phyloP scores from a whole-genome alignment of 768 basidiomycete species.

The Trichaptum fuscoviolaceum region DNA sequence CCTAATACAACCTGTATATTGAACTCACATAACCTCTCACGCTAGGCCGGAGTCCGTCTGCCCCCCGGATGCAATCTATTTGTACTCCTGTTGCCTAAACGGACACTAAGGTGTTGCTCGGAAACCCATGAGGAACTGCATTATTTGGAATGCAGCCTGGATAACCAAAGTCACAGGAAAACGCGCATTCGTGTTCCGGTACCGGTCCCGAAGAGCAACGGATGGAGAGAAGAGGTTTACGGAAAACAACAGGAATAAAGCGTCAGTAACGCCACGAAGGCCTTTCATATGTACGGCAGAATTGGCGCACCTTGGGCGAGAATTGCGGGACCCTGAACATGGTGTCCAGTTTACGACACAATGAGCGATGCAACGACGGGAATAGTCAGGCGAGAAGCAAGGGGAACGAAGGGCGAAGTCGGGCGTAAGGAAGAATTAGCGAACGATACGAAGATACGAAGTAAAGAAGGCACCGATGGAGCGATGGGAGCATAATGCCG shows the following conservation, averaged over 20 bases:
- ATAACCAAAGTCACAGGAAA: neutral
- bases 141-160: slow-evolving; percentile 64
- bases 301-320: slow-evolving; percentile 46
- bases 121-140: slow-evolving; percentile 65
- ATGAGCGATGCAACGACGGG: slow-evolving; percentile 4
- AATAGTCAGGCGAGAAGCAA: neutral
- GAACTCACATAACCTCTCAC: slow-evolving; percentile 1
- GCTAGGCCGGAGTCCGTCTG: neutral
- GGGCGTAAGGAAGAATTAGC: neutral
- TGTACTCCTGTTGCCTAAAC: neutral
- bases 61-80: neutral
- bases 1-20: neutral
- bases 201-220: neutral
- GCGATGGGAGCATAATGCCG: neutral
- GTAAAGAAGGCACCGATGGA: neutral
- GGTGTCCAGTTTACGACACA: neutral
- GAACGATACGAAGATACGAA: neutral
- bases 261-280: neutral
- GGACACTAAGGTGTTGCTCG: slow-evolving; percentile 37
- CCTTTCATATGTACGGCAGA: neutral
- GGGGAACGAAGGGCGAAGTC: neutral
- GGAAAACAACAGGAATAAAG: slow-evolving; percentile 5
- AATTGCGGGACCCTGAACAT: slow-evolving; percentile 56
- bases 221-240: slow-evolving; percentile 4
- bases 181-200: neutral